These are phyloP conservation scores for Rhodotorula sp. DNA, from an alignment of 1,284 basidiomycete species.

Conservation along the genomic window DNA sequence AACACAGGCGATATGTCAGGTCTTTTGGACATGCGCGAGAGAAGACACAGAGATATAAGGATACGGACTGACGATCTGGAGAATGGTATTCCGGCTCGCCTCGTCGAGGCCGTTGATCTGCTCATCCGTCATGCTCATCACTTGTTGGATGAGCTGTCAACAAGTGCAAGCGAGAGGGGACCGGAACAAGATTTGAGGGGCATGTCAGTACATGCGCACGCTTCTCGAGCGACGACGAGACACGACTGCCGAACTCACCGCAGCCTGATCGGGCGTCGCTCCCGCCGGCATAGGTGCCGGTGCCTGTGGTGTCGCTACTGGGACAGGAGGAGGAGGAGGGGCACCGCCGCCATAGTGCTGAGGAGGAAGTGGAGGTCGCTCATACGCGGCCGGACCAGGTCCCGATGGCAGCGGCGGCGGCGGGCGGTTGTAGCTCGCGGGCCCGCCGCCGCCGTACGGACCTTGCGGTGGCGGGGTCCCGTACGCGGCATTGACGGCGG, in stretches of 20 bases:
- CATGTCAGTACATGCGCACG: no score
- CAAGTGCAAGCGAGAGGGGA: no score
- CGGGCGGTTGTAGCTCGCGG: conserved; percentile 11
- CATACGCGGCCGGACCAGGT: neutral
- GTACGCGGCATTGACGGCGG: conserved; percentile 8
- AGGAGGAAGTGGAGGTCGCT: neutral
- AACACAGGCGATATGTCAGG: neutral
- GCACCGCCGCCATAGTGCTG: neutral
- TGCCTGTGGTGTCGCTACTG: neutral
- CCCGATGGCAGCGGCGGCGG: neutral
- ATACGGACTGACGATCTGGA: conserved; percentile 58
- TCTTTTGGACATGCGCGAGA: neutral
- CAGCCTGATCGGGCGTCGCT: conserved; percentile 47
- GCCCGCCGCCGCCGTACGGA: neutral
- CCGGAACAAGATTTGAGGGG: neutral
- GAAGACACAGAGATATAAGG: neutral
- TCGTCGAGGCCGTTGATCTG: conserved; percentile 84
- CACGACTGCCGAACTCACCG: conserved; percentile 6
- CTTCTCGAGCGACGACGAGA: neutral
- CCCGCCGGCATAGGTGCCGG: conserved; percentile 11
- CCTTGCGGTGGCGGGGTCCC: conserved; percentile 15
- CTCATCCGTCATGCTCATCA: conserved; percentile 77
- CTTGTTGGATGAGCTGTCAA: conserved; percentile 57
- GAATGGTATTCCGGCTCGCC: conserved; percentile 77
- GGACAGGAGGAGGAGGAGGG: neutral